These are phyloP conservation scores for Pirum gemmata DNA, from an alignment of 78 protist genomes.

Conservation along the genomic window DNA sequence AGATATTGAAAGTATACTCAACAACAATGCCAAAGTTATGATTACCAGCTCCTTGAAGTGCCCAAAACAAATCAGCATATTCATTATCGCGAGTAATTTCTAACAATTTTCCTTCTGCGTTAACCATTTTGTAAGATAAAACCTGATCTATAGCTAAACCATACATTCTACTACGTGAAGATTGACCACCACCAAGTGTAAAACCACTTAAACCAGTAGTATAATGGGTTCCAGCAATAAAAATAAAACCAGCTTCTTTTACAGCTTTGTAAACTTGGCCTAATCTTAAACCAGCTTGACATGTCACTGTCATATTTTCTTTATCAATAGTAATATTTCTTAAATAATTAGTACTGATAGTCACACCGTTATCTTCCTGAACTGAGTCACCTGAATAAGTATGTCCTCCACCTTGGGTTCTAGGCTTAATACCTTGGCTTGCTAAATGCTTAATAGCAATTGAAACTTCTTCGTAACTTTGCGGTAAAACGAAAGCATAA, in stretches of 20 bases:
- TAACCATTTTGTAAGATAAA: too few relatives aligned
- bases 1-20: background rate
- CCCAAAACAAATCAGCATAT: background rate
- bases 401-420: background rate
- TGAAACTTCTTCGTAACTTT: background rate
- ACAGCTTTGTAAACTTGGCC: background rate
- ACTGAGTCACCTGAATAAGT: background rate
- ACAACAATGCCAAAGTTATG: background rate
- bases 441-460: too few relatives aligned
- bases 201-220: too few relatives aligned
- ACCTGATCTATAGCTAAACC: background rate
- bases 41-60: background rate
- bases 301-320: background rate
- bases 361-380: background rate
- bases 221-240: too few relatives aligned
- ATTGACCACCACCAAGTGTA: background rate
- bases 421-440: background rate
- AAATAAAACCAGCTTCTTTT: background rate
- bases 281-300: background rate
- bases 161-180: background rate
- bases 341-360: background rate
- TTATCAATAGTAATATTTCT: too few relatives aligned
- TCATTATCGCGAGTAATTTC: background rate
- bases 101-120: background rate
- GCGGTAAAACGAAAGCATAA: background rate